A percentile compares a stretch with the other conserved stretches of the same genome.
These are phyloP conservation scores for Metarhizium humberi DNA, from an alignment of 2,329 filamentous ascomycete genomes.

Conservation along the genomic window DNA sequence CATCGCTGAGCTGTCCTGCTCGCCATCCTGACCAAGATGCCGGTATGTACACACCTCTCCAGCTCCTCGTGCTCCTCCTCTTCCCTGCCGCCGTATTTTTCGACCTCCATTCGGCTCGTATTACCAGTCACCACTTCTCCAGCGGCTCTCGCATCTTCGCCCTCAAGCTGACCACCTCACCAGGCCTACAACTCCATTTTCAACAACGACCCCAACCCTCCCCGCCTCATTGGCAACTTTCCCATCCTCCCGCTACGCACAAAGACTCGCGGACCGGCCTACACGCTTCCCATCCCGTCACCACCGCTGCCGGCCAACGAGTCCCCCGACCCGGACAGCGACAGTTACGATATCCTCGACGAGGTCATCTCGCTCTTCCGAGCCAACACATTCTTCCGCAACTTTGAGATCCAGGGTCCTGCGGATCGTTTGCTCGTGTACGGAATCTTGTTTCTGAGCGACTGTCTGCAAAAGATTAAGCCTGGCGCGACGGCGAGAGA, in stretches of 20 bases:
- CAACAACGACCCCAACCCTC: slow-evolving; percentile 64
- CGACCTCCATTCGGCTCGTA: background rate
- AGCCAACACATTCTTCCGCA: slow-evolving; percentile 97
- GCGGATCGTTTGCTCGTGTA: slow-evolving; percentile 94
- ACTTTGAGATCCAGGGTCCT: slow-evolving; percentile 97
- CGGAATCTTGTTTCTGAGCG: slow-evolving; percentile 89
- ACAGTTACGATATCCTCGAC: slow-evolving; percentile 94
- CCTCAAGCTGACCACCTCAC: slow-evolving; percentile 7
- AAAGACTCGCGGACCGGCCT: slow-evolving; percentile 88
- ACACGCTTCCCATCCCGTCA: slow-evolving; percentile 60
- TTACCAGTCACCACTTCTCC: background rate
- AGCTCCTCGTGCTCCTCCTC: background rate
- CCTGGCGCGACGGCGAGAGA: slow-evolving; percentile 54
- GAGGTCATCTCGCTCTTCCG: slow-evolving; percentile 89
- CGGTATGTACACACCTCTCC: slow-evolving; percentile 27
- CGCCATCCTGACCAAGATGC: slow-evolving; percentile 31
- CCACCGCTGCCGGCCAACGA: slow-evolving; percentile 48
- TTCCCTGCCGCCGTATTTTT: background rate
- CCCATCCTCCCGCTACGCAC: slow-evolving; percentile 91
- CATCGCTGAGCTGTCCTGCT: slow-evolving; percentile 13
- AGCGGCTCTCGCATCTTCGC: background rate
- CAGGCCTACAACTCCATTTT: slow-evolving; percentile 98
- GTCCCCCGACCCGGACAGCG: slow-evolving; percentile 71
- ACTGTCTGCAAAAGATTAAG: slow-evolving; percentile 82
- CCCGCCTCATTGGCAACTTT: slow-evolving; percentile 71